Base-by-base conservation (phyloP, 2,329 filamentous ascomycete species). In the Neoscytalidium dimidiatum region DNA sequence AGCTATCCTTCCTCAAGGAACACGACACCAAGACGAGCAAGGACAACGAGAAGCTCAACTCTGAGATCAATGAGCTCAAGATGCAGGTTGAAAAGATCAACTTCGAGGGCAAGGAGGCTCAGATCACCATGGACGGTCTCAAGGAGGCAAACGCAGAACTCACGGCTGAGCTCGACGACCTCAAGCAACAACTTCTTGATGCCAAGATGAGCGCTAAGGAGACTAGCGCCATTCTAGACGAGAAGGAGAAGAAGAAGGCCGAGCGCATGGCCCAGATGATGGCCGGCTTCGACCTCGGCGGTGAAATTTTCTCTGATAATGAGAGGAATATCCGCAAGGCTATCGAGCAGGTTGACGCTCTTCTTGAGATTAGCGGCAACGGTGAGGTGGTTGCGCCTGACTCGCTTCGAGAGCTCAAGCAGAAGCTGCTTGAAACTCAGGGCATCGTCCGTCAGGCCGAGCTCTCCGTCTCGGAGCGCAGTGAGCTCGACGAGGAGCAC, bases 221-320 rank as follows among this genome's bases (percentile, higher is more conserved):
- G 80, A 94, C 91, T 1, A 93, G 88, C 49, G 93, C 93, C 8
- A 90, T 92, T 17, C 82, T 96, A 21, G 94, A 98, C 71, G 95
- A 98, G 80, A 99, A 99, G 84, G 96, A 98, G 80, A 94, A 93
- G 84, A 94, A 93, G 82, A 99, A 99, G 85, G 92, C 94, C 0
- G 95, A 99, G 81, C 95, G 96, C 80, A 99, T 99, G 95, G 95
- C 95, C 48, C 92, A 97, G 85, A 99, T 99, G 95, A 97, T 99
- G 94, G 95, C 95, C 66, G 93, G 94, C 3, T 98, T 99, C 72
- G 94, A 99, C 73, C 86, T 99, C 35, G 94, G 93, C 49, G 90
- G 91, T 56, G 94, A 97, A 65, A 89, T 96, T 33, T 96, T 98
- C 77, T 97, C 93, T 70, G 91, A 95, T 66, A 97, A 97, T 71